Percentiles rank a stretch among this genome's conserved stretches.
These are phyloP conservation scores for Venturiaceae sp. DNA, from an alignment of 2,329 filamentous ascomycete genomes.

Conservation along the genomic window DNA sequence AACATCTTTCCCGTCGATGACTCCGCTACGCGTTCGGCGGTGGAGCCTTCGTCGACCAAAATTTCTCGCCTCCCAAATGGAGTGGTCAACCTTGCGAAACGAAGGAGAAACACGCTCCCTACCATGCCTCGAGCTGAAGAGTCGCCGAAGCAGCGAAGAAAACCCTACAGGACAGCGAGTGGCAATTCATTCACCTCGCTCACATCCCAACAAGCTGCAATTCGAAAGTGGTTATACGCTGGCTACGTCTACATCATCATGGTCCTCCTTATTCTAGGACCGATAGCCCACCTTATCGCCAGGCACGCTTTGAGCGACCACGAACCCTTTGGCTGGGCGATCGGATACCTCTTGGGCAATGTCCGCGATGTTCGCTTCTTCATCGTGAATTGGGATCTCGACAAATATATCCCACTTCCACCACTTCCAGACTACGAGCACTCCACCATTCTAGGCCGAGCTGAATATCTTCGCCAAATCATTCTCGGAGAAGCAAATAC, in stretches of 20 bases:
- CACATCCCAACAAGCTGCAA: slow-evolving; percentile 65
- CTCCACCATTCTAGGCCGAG: slow-evolving; percentile 1
- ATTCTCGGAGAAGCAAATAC: slow-evolving; percentile 69
- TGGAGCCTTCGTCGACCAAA: slow-evolving; percentile 16
- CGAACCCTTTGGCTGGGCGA: slow-evolving; percentile 86
- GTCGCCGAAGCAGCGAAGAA: slow-evolving; percentile 32
- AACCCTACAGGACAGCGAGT: background rate
- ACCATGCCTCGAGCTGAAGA: background rate
- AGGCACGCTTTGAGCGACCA: slow-evolving; percentile 55
- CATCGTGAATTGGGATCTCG: slow-evolving; percentile 57
- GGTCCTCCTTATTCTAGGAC: slow-evolving; percentile 54
- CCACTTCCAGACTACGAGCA: slow-evolving; percentile 19
- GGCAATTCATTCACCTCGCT: slow-evolving; percentile 65
- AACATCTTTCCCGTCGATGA: slow-evolving; percentile 11
- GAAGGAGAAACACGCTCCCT: slow-evolving; percentile 8
- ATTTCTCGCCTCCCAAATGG: background rate
- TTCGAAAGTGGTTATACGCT: slow-evolving; percentile 79
- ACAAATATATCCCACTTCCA: slow-evolving; percentile 68
- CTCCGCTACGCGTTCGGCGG: slow-evolving; percentile 17
- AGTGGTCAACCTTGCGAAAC: background rate
- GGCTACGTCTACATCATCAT: slow-evolving; percentile 65
- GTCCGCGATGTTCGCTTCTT: slow-evolving; percentile 61
- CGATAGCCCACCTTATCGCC: slow-evolving; percentile 61
- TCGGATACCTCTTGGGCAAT: slow-evolving; percentile 83
- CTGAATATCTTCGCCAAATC: slow-evolving; percentile 44